Evolutionary conservation across 2,329 filamentous ascomycete genomes (phyloP).

Genomic region (Drechslerella coelobrocha): DNA sequence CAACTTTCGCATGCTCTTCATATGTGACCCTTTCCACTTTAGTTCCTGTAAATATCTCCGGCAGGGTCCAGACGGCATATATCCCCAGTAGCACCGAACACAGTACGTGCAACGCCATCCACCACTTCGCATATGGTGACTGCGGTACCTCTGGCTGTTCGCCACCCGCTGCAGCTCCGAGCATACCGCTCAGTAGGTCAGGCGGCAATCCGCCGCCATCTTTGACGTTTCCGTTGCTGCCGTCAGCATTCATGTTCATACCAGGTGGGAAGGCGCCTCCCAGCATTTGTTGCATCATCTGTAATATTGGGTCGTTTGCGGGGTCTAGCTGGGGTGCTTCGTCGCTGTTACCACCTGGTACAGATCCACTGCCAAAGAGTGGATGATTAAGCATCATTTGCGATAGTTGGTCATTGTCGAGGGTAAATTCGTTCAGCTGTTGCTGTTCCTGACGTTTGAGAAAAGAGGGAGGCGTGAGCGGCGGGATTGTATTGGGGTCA

Average conservation of each 20-base stretch:
- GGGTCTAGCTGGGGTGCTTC: slow-evolving; percentile 63
- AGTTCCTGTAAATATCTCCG: slow-evolving; percentile 50
- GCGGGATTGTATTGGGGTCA: slow-evolving; percentile 47
- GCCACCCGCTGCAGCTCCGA: slow-evolving; percentile 55
- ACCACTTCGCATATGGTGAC: slow-evolving; percentile 52
- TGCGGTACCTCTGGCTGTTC: slow-evolving; percentile 27
- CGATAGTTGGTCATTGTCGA: slow-evolving; percentile 66
- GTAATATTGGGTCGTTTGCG: slow-evolving; percentile 71
- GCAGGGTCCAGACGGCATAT: slow-evolving; percentile 51
- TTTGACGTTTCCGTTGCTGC: slow-evolving; percentile 57
- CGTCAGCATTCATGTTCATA: slow-evolving; percentile 55
- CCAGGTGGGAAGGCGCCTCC: slow-evolving; percentile 58
- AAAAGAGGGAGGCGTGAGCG: slow-evolving; percentile 44
- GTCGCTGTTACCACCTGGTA: slow-evolving; percentile 55
- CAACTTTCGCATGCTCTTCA: slow-evolving; percentile 31
- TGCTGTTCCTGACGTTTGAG: too few relatives aligned
- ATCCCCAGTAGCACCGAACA: slow-evolving; percentile 52
- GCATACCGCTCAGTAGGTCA: slow-evolving; percentile 54
- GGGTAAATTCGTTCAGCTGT: slow-evolving; percentile 54
- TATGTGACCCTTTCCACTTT: slow-evolving; percentile 47
- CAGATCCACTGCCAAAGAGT: slow-evolving; percentile 22
- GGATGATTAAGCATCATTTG: slow-evolving; percentile 65
- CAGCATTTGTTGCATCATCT: slow-evolving; percentile 78
- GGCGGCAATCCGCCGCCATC: slow-evolving; percentile 49
- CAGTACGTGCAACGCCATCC: slow-evolving; percentile 52